Evolutionary conservation across 2,329 filamentous ascomycete genomes (phyloP), one percentile per base, ranked within the genome.

Genomic region (Cladophialophora bantiana): DNA sequence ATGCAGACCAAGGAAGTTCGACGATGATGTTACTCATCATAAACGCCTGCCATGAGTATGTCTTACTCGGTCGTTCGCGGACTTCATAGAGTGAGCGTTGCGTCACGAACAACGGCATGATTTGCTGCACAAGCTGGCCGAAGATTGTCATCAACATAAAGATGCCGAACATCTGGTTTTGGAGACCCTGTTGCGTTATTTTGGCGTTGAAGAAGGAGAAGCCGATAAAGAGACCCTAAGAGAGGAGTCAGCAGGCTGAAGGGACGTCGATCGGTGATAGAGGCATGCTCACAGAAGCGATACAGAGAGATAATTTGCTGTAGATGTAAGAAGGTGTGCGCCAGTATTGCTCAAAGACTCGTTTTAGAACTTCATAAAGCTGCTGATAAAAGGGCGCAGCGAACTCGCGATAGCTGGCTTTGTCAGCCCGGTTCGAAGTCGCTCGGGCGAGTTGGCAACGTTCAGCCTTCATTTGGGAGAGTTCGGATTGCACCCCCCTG

Each of bases 331-430:
- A 86, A 0, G 93, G 93, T 0, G 89, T 94, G 67, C 93, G 90
- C 93, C 93, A 96, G 84, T 95, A 96, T 77, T 96, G 93, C 75
- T 94, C 87, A 83, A 95, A 95, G 32, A 95, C 90, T 74, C 93
- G 92, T 71, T 85, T 77, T 18, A 87, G 85, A 64, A 92, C 91
- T 74, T 89, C 84, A 64, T 79, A 81, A 50, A 94, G 81, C 78
- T 97, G 93, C 7, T 82, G 75, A 48, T 72, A 74, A 75, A 96
- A 92, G 0, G 90, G 87, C 4, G 92, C 91, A 3, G 93, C 93
- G 68, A 96, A 96, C 77, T 96, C 92, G 68, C 87, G 85, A 78
- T 89, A 92, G 70, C 82, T 82, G 13, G 85, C 82, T 31, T 87
- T 83, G 38, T 48, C 38, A 36, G 36, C 12, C 70, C 80, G 77